phyloP scores from a whole-genome alignment of 169 alveolate genomes.

The Plasmodium gonderi region DNA sequence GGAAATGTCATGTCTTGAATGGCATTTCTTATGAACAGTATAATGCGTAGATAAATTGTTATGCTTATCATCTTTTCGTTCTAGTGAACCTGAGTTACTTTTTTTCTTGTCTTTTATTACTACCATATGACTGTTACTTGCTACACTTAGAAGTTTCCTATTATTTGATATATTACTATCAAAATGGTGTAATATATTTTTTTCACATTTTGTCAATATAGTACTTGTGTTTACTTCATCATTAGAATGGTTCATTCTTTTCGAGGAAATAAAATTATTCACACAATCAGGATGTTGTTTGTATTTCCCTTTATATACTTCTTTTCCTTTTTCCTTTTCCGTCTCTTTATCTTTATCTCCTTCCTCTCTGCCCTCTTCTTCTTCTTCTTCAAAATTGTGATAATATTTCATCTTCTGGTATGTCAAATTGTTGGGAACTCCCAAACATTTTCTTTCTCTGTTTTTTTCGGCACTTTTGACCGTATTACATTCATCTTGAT shows the following conservation, averaged over 20 bases:
- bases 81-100: background rate
- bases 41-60: background rate
- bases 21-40: background rate
- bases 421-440: background rate
- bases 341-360: no score
- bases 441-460: background rate
- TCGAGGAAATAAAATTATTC: slow-evolving; percentile 9
- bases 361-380: no score
- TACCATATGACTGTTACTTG: background rate
- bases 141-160: background rate
- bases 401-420: background rate
- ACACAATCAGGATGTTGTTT: background rate
- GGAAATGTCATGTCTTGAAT: background rate
- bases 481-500: background rate
- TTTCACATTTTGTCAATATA: slow-evolving; percentile 14
- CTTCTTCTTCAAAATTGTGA: background rate
- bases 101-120: background rate
- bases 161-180: background rate
- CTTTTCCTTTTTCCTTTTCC: no score
- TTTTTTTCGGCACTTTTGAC: background rate
- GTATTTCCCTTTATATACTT: background rate
- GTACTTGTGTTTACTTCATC: background rate
- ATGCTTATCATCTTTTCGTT: background rate
- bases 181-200: background rate
- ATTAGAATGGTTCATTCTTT: background rate